Base-by-base conservation (phyloP, 1,284 basidiomycete genomes). In the Papiliotrema laurentii region DNA sequence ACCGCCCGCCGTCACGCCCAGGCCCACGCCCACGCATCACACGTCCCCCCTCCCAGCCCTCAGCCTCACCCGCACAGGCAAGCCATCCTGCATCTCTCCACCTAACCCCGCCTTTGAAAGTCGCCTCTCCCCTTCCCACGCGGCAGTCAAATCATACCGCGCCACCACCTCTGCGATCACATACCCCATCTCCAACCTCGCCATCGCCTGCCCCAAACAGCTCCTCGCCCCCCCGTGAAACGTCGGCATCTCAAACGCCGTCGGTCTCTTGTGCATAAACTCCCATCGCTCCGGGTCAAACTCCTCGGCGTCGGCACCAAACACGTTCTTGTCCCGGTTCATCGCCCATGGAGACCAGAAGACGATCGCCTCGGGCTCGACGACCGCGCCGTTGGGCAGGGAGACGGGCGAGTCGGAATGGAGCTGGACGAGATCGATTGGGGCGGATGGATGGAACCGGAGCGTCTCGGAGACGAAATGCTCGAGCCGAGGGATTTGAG, bases 211-310 rank as follows among this genome's bases (percentile, higher is more conserved):
- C 10, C 60, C 60, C 22, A 58, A 28, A 48, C 60, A 62, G 44
- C 48, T 56, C 42, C 58, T 54, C 18, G 60, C 58, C 25, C 60
- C 60, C 1, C 54, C 58, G 39, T 62, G 51, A 38, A 62, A 62
- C n/a, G 59, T 56, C 30, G 60, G 58, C 25, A 49, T 47, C 27
- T 62, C 60, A 24, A 49, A 62, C 13, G 54, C 54, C 19, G 55
- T 54, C 35, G 53, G 54, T 35, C 53, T 55, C 38, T 38, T 34
- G 22, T 36, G 33, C 27, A 45, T 43, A 14, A 31, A 18, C 22
- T 47, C 39, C 57, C 57, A 62, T 21, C 60, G 46, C 11, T 49
- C 47, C 13, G 60, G 60, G 18, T 41, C 38, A 46, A 59, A 62
- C 26, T 28, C 53, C 22, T 38, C 22, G 4, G 49, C 37, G 9